A percentile compares a stretch with the other conserved stretches of the same genome.
phyloP scores from a whole-genome alignment of 805 yeast species.

The Schizosaccharomyces japonicus region DNA sequence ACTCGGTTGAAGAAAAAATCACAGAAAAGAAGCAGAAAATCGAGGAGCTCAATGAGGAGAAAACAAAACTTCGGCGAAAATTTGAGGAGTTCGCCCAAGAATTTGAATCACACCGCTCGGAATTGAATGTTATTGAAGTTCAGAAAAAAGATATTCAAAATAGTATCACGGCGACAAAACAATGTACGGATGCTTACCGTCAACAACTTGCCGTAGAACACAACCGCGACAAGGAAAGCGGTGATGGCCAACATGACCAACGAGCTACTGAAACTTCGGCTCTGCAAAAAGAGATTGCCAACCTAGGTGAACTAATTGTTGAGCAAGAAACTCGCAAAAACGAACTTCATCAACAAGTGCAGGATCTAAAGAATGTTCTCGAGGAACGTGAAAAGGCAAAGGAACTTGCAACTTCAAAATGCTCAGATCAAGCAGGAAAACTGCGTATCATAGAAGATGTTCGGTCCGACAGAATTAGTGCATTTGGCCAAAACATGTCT shows the following conservation, averaged over 20 bases:
- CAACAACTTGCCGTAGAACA: conserved; percentile 1
- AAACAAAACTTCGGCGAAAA: not conserved
- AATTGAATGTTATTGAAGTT: not conserved
- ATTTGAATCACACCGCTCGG: not conserved
- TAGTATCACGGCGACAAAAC: not conserved
- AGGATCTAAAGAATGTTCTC: not conserved
- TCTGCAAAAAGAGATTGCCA: not conserved
- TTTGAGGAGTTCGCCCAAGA: not conserved
- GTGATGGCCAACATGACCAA: not conserved
- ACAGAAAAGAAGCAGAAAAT: not conserved
- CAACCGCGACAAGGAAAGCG: not conserved
- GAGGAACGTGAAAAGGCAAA: not conserved
- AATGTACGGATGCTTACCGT: not conserved
- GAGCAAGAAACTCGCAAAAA: not conserved
- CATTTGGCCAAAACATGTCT: conserved; percentile 29
- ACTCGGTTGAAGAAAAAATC: not conserved
- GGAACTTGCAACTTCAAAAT: not conserved
- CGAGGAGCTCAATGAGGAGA: not conserved
- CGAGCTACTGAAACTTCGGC: not conserved
- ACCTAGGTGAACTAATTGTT: not conserved
- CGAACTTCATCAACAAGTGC: not conserved
- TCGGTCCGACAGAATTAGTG: conserved; percentile 17
- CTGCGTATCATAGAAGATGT: conserved; percentile 10
- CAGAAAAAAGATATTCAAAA: conserved; percentile 1
- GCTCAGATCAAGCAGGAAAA: not conserved